A percentile compares a stretch with the other conserved stretches of the same genome.
Conservation (phyloP, 225 moss, liverwort and hornwort genomes). For the Pseudisothecium myosuroides region DNA sequence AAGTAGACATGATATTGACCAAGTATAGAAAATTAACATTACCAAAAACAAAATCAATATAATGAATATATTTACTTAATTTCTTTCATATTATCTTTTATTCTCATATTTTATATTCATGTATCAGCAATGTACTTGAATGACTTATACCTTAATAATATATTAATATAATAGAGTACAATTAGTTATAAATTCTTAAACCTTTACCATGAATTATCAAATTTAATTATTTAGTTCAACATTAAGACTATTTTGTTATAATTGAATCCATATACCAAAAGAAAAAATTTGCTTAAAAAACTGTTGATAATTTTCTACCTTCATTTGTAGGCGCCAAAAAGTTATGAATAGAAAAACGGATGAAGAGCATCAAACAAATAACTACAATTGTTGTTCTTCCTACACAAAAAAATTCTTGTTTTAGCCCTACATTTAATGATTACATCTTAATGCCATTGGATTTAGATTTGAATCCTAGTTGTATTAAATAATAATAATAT, state of each 20-base stretch:
- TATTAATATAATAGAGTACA: neutral
- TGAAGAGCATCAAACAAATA: slow-evolving; percentile 7
- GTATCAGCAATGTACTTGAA: neutral
- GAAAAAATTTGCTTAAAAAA: neutral
- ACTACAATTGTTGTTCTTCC: neutral
- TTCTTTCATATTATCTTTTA: neutral
- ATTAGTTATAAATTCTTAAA: neutral
- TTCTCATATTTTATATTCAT: neutral
- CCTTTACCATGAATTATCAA: fast-evolving
- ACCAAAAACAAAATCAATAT: no score
- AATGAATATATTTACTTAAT: neutral
- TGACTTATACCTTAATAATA: neutral
- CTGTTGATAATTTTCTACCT: neutral
- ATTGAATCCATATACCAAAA: neutral
- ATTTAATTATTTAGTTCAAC: neutral
- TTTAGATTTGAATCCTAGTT: neutral
- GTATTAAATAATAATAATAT: no score
- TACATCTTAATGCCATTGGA: no score
- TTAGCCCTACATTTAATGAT: neutral
- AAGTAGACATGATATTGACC: neutral
- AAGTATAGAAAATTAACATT: neutral
- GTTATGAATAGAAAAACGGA: neutral
- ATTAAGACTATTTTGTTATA: no score
- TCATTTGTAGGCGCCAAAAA: neutral
- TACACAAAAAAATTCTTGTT: neutral